These are phyloP conservation scores for Rhizopogon sp. DNA, from an alignment of 768 basidiomycete species.

Conservation along the genomic window DNA sequence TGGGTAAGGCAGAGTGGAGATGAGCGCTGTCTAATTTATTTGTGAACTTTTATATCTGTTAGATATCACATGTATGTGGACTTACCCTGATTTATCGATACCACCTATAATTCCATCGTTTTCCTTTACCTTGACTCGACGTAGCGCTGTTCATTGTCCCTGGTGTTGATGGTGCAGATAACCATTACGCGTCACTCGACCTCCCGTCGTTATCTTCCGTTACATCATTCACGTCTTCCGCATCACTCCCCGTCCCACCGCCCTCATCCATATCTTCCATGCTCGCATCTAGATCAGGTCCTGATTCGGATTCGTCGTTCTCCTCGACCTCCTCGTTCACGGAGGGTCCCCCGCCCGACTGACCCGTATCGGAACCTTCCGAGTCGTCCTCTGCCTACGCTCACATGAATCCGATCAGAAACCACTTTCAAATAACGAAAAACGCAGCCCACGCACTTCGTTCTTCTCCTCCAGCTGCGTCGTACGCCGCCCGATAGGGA, in stretches of 20 bases:
- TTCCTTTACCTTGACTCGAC: not conserved
- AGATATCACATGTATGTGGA: not conserved
- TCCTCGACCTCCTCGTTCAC: constrained; percentile 27
- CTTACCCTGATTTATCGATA: constrained; percentile 2
- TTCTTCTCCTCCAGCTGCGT: constrained; percentile 84
- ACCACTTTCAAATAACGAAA: not conserved
- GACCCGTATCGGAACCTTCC: constrained; percentile 27
- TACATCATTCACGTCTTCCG: not conserved
- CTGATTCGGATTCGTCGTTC: constrained; percentile 38
- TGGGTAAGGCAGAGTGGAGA: constrained; percentile 8
- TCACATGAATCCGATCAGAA: not conserved
- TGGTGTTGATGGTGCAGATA: not conserved
- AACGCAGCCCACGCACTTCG: constrained; percentile 44
- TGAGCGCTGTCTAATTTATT: constrained; percentile 12
- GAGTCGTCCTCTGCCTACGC: constrained; percentile 32
- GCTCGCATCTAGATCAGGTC: constrained; percentile 31
- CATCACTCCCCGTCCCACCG: constrained; percentile 4
- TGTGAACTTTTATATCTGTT: constrained; percentile 8
- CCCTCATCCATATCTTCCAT: constrained; percentile 38
- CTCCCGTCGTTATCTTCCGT: not conserved
- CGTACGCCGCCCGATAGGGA: constrained; percentile 69
- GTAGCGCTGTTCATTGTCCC: not conserved
- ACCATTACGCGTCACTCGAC: not conserved
- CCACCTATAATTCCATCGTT: not conserved
- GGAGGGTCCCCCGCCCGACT: constrained; percentile 25